Percentiles rank a stretch among this genome's conserved stretches.
Evolutionary conservation across 2,329 filamentous ascomycete species (phyloP).

Genomic region (Nigrospora osmanthi): DNA sequence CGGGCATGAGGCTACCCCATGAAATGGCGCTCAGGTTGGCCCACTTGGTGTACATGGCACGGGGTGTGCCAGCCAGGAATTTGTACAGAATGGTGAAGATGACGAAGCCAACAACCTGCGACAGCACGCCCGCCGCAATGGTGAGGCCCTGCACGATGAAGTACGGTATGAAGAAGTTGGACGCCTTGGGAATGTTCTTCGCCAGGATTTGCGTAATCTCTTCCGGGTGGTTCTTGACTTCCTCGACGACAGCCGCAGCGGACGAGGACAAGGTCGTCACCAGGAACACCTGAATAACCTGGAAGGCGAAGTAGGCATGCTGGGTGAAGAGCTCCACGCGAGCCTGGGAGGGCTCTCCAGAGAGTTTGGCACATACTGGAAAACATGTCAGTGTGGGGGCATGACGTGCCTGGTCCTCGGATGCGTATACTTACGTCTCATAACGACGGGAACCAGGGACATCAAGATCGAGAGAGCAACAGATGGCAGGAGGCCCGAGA

Average conservation of each 20-base stretch:
- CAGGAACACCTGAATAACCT: slow-evolving; percentile 87
- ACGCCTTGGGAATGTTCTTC: slow-evolving; percentile 67
- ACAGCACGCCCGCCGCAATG: slow-evolving; percentile 64
- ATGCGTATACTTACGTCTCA: slow-evolving; percentile 51
- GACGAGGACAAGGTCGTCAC: slow-evolving; percentile 77
- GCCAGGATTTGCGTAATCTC: slow-evolving; percentile 60
- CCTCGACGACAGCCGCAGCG: slow-evolving; percentile 59
- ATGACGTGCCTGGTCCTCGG: neutral
- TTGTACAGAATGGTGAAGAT: slow-evolving; percentile 69
- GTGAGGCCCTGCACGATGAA: slow-evolving; percentile 87
- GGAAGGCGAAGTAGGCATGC: slow-evolving; percentile 85
- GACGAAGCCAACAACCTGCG: slow-evolving; percentile 65
- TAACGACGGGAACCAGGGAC: slow-evolving; percentile 75
- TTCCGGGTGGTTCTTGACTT: slow-evolving; percentile 56
- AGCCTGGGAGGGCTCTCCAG: slow-evolving; percentile 73
- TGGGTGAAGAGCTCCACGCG: slow-evolving; percentile 83
- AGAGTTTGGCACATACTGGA: slow-evolving; percentile 65
- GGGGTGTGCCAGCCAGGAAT: slow-evolving; percentile 67
- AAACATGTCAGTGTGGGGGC: slow-evolving; percentile 3
- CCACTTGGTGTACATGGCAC: slow-evolving; percentile 75
- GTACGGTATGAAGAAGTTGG: slow-evolving; percentile 94
- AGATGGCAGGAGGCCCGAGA: slow-evolving; percentile 77
- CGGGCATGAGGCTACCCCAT: slow-evolving; percentile 77
- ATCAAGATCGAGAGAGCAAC: slow-evolving; percentile 76
- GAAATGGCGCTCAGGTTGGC: slow-evolving; percentile 62